Evolutionary conservation across 352 stramenopile species (phyloP).

Genomic region (Phytopythium boreale): DNA sequence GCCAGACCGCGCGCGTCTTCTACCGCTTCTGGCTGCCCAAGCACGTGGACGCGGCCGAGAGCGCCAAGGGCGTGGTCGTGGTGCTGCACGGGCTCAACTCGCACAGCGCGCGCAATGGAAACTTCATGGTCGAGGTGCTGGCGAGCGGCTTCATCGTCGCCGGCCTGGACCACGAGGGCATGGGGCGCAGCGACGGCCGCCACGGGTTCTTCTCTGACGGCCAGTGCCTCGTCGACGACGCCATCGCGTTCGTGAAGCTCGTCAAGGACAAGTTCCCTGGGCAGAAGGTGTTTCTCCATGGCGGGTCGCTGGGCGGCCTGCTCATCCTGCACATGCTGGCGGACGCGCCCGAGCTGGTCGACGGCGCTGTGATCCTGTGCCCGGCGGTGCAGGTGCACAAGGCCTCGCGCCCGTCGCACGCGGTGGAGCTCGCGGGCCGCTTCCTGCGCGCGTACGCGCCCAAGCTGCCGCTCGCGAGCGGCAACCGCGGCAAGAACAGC

Average conservation of each 20-base stretch:
- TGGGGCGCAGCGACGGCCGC: constrained; percentile 69
- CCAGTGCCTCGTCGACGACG: constrained; percentile 56
- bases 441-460: constrained; percentile 52
- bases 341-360: constrained; percentile 47
- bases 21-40: constrained; percentile 70
- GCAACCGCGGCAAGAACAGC: constrained; percentile 60
- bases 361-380: constrained; percentile 69
- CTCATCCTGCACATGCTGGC: constrained; percentile 58
- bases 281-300: constrained; percentile 70
- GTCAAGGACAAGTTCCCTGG: constrained; percentile 57
- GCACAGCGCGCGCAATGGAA: constrained; percentile 75
- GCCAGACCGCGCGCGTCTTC: constrained; percentile 50
- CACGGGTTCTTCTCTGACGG: constrained; percentile 76
- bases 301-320: constrained; percentile 69
- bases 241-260: constrained; percentile 55
- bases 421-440: constrained; percentile 46
- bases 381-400: constrained; percentile 68
- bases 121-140: constrained; percentile 69
- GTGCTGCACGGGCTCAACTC: constrained; percentile 77
- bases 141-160: constrained; percentile 61
- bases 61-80: constrained; percentile 53
- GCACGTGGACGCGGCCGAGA: constrained; percentile 21
- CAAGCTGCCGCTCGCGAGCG: constrained; percentile 60
- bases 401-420: constrained; percentile 37
- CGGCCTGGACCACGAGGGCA: constrained; percentile 66